phyloP scores from a whole-genome alignment of 1,284 basidiomycete genomes.

The Porogramme epimiltina region DNA sequence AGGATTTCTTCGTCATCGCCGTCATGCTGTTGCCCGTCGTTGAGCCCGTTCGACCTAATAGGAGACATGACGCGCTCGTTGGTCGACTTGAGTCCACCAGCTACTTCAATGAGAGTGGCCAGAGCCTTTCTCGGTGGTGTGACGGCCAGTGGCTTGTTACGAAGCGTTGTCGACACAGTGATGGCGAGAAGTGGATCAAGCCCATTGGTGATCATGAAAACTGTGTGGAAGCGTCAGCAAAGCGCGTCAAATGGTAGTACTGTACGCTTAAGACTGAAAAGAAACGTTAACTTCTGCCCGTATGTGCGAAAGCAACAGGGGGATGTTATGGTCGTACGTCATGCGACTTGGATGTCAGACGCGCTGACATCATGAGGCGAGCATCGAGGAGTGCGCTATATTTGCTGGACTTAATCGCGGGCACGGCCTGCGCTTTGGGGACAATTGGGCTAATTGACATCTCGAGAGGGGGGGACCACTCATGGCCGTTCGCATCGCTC shows the following conservation, averaged over 20 bases:
- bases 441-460: too few relatives aligned
- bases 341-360: too few relatives aligned
- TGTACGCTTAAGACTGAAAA: too few relatives aligned
- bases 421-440: too few relatives aligned
- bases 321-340: too few relatives aligned
- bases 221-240: constrained; percentile 35
- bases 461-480: too few relatives aligned
- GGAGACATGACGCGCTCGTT: constrained; percentile 21
- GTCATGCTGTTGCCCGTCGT: constrained; percentile 26
- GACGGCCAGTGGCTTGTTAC: constrained; percentile 64
- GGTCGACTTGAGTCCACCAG: constrained; percentile 32
- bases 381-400: too few relatives aligned
- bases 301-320: too few relatives aligned
- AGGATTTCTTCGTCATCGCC: constrained; percentile 35
- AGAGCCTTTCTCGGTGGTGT: constrained; percentile 58
- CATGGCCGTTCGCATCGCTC: too few relatives aligned
- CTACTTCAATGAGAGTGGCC: constrained; percentile 41
- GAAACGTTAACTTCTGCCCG: too few relatives aligned
- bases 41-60: constrained; percentile 8
- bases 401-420: too few relatives aligned
- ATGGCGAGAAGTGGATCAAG: constrained; percentile 77
- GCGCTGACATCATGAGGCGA: too few relatives aligned
- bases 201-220: constrained; percentile 73
- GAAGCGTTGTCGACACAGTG: constrained; percentile 78
- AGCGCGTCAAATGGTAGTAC: neutral